A percentile compares a stretch with the other conserved stretches of the same genome.
These are phyloP conservation scores for Steccherinum ochraceum DNA, from an alignment of 768 basidiomycete genomes.

Conservation along the genomic window DNA sequence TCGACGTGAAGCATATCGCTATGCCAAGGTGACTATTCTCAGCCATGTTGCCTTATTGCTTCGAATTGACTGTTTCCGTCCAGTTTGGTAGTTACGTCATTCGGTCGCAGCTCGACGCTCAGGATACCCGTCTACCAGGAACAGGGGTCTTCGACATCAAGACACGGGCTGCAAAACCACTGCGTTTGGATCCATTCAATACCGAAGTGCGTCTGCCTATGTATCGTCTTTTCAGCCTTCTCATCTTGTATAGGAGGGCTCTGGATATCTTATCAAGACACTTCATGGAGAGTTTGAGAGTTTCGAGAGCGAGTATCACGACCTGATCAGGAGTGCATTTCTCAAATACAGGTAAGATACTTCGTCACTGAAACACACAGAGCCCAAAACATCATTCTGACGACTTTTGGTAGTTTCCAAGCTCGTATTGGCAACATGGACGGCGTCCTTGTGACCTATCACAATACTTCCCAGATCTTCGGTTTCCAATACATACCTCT, in stretches of 20 bases:
- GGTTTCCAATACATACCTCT: constrained; percentile 93
- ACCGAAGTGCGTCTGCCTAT: constrained; percentile 48
- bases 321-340: constrained; percentile 89
- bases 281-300: constrained; percentile 63
- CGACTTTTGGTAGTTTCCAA: constrained; percentile 62
- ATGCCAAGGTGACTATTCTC: constrained; percentile 55
- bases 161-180: constrained; percentile 79
- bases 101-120: constrained; percentile 93
- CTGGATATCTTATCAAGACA: constrained; percentile 67
- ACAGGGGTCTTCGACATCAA: constrained; percentile 95
- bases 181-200: constrained; percentile 83
- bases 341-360: constrained; percentile 87
- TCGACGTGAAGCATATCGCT: constrained; percentile 75
- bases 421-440: constrained; percentile 97
- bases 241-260: constrained; percentile 50
- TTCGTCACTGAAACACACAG: no score
- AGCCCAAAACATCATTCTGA: no score
- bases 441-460: constrained; percentile 83
- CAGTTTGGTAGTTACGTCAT: constrained; percentile 68
- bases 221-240: neutral
- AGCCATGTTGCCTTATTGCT: neutral
- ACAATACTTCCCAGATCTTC: constrained; percentile 81
- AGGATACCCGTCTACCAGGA: constrained; percentile 75
- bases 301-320: constrained; percentile 93
- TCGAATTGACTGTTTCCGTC: neutral